phyloP scores from a whole-genome alignment of 176 grass and related monocot species.

The Carex myosuroides region DNA sequence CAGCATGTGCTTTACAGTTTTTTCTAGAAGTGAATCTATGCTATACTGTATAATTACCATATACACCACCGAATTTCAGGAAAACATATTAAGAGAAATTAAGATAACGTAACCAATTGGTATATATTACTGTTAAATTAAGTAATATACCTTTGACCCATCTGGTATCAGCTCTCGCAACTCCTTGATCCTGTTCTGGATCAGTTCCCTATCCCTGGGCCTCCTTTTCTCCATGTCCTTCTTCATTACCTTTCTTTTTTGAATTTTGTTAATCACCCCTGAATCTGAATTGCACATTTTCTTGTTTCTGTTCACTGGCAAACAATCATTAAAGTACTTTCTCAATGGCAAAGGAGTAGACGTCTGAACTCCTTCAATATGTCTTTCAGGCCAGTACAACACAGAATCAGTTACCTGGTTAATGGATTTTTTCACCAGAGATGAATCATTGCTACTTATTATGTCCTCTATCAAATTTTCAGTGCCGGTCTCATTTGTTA shows the following conservation, averaged over 20 bases:
- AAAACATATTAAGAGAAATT: neutral
- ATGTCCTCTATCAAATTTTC: neutral
- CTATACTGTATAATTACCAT: slow-evolving; percentile 60
- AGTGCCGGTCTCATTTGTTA: neutral
- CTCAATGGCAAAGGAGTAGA: slow-evolving; percentile 23
- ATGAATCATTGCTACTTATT: neutral
- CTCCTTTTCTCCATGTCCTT: slow-evolving; percentile 34
- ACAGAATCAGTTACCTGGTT: neutral
- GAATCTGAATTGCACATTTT: neutral
- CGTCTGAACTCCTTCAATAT: slow-evolving; percentile 5
- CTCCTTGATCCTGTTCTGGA: slow-evolving; percentile 73
- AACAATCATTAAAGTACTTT: slow-evolving; percentile 24
- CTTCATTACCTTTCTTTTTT: slow-evolving; percentile 28
- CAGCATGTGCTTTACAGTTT: slow-evolving; percentile 54
- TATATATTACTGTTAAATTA: neutral
- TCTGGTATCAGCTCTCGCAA: slow-evolving; percentile 68
- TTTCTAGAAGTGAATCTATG: slow-evolving; percentile 64
- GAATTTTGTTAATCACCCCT: neutral
- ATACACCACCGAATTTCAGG: slow-evolving; percentile 7
- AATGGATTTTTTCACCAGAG: neutral
- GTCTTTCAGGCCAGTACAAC: neutral
- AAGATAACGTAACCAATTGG: neutral
- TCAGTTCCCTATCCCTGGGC: slow-evolving; percentile 75
- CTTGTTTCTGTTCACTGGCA: neutral
- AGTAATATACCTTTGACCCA: slow-evolving; percentile 44